phyloP scores from a whole-genome alignment of 2,329 filamentous ascomycete genomes.

The Ceratocystis smalleyi region DNA sequence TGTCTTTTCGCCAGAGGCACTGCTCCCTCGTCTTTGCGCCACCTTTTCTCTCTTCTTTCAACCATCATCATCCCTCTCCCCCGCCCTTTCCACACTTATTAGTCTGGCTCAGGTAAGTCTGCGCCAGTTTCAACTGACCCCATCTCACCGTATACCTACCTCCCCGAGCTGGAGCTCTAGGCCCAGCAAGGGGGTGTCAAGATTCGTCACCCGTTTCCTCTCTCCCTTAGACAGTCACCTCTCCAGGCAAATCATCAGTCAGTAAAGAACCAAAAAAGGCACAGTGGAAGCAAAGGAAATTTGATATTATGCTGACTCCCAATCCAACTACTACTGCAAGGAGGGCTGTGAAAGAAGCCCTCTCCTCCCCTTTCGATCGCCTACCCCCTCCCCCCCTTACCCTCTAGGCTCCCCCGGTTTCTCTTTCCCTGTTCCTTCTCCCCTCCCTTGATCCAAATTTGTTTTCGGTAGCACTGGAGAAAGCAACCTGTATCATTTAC shows the following conservation, averaged over 20 bases:
- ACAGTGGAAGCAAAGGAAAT: not conserved
- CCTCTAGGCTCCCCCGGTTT: not conserved
- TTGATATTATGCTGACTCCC: not conserved
- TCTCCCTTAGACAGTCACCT: not conserved
- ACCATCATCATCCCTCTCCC: not conserved
- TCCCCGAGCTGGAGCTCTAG: not conserved
- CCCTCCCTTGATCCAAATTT: not conserved
- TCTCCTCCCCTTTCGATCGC: not conserved
- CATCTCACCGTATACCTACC: no score
- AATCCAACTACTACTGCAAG: no score
- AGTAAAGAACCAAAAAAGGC: not conserved
- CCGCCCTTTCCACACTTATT: not conserved
- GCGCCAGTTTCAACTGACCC: not conserved
- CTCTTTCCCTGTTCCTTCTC: not conserved
- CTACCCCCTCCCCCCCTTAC: not conserved
- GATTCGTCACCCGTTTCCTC: not conserved
- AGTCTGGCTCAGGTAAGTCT: not conserved
- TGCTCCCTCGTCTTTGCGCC: not conserved
- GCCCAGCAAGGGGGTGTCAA: not conserved
- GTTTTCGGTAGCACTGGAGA: slow-evolving; percentile 2
- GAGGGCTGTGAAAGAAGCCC: not conserved
- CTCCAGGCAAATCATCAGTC: not conserved
- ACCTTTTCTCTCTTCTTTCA: not conserved
- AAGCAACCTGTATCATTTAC: not conserved
- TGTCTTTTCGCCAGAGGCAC: not conserved